Evolutionary conservation across 352 stramenopile genomes (phyloP), one percentile per base, ranked within the genome.

Genomic region (Phytopythium vexans): DNA sequence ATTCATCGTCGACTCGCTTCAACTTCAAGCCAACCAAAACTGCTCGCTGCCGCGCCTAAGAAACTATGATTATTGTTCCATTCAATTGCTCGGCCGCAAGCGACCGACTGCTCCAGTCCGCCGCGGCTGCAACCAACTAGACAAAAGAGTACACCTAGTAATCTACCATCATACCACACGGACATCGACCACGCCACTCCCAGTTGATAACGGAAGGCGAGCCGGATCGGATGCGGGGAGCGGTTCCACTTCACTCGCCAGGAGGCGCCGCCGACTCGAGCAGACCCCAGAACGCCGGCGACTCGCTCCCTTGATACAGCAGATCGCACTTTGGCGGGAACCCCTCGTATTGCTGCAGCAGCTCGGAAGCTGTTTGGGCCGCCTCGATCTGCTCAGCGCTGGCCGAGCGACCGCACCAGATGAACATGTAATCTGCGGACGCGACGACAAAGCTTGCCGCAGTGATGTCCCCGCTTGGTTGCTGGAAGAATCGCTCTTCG

Each of bases 301-400:
- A 70, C 52, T 94, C 85, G 36, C 88, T 79, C 31, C 82, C 82
- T 66, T 87, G 77, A 42, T 58, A 62, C 36, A 92, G 71, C 15
- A 87, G 66, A 36, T 92, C 85, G 50, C 80, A 89, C 64, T 86
- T 85, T 21, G 73, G 58, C 7, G 82, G 85, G 40, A 93, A 87
- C 16, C 70, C 58, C 56, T 94, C 85, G 55, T 82, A 94, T 42
- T 55, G 62, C 63, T 94, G 85, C 50, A 94, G 59, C 33, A 94
- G 63, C 50, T 72, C 60, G 33, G 70, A 75, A 6, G 78, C 85
- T 31, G 78, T 57, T 60, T 88, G 76, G 3, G 76, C 78, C 6
- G 76, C 73, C 40, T 90, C 73, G 31, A 90, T 56, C 34, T 80
- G 70, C 27, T 73, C 54, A 32, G 74, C 69, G 39, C 52, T 72